These are phyloP conservation scores for Heliamphora ciliata DNA, from an alignment of 179 eudicot genomes.

Conservation along the genomic window DNA sequence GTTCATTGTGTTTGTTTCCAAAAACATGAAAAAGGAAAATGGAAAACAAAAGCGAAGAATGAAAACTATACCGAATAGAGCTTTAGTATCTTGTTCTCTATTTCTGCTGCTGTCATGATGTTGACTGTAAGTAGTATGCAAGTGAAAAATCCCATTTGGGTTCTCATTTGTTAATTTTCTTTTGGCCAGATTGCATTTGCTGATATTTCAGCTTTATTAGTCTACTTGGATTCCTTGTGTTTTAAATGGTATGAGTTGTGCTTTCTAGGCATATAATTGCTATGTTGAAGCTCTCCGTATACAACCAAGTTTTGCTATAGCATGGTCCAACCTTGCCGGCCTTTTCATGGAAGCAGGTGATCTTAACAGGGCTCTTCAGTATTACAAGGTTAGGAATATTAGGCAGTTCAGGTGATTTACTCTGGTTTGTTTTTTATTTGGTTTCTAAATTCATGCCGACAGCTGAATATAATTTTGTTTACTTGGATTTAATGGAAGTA, in stretches of 20 bases:
- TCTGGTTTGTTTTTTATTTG: constrained; percentile 11
- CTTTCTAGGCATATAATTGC: constrained; percentile 79
- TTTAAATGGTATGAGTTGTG: constrained; percentile 5
- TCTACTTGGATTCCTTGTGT: constrained; percentile 17
- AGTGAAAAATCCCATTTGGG: background rate
- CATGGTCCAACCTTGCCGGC: constrained; percentile 99
- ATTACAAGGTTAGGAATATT: constrained; percentile 59
- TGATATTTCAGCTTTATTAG: background rate
- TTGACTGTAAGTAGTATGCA: constrained; percentile 7
- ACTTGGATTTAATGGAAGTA: background rate
- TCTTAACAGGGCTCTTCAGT: constrained; percentile 72
- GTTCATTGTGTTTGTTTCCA: too few relatives aligned
- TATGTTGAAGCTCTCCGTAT: constrained; percentile 78
- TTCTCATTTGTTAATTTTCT: background rate
- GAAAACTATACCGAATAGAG: background rate
- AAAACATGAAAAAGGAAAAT: too few relatives aligned
- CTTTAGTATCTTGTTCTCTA: background rate
- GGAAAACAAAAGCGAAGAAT: too few relatives aligned
- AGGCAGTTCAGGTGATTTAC: background rate
- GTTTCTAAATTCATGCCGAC: background rate
- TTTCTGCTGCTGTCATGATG: background rate
- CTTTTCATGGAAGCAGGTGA: constrained; percentile 94
- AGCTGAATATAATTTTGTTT: constrained; percentile 4
- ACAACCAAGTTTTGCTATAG: constrained; percentile 81
- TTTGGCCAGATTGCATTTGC: background rate